These are phyloP conservation scores for Casuarina glauca DNA, from an alignment of 306 rosid species.

Conservation along the genomic window DNA sequence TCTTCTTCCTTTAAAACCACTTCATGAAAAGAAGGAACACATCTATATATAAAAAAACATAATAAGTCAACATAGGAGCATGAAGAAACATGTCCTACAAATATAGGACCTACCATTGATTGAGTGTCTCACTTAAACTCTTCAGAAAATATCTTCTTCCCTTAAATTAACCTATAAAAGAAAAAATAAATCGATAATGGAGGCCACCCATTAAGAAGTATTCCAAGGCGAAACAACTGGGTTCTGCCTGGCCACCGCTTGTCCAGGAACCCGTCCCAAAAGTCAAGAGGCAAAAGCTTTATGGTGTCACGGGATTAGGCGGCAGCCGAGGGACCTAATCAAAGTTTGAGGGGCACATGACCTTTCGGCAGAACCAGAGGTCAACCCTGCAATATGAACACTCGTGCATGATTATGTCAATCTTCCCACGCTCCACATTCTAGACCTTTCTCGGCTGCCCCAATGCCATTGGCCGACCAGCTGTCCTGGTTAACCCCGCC, in stretches of 20 bases:
- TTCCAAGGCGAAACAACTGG: too few species aligned
- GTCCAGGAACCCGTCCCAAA: constrained; percentile 4
- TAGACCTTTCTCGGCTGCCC: not conserved
- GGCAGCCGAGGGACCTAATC: not conserved
- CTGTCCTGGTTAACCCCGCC: not conserved
- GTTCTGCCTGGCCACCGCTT: not conserved
- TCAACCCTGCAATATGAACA: not conserved
- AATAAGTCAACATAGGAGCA: too few species aligned
- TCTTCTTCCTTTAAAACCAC: too few species aligned
- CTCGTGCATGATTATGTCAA: not conserved
- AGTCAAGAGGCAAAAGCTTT: constrained; percentile 14
- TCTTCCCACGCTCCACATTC: not conserved
- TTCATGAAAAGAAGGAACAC: too few species aligned
- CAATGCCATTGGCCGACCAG: not conserved
- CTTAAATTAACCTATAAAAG: too few species aligned
- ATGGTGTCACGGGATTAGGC: constrained; percentile 25
- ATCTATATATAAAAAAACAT: too few species aligned
- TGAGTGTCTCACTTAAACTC: too few species aligned
- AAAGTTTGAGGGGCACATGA: not conserved
- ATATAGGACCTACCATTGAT: too few species aligned
- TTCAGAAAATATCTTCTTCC: too few species aligned
- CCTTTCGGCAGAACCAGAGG: not conserved
- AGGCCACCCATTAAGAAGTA: too few species aligned
- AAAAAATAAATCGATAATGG: too few species aligned
- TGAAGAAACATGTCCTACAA: too few species aligned